A percentile compares a stretch with the other conserved stretches of the same genome.
These are phyloP conservation scores for Keqinozyma sinolaborantium DNA, from an alignment of 1,139 yeast species.

Conservation along the genomic window DNA sequence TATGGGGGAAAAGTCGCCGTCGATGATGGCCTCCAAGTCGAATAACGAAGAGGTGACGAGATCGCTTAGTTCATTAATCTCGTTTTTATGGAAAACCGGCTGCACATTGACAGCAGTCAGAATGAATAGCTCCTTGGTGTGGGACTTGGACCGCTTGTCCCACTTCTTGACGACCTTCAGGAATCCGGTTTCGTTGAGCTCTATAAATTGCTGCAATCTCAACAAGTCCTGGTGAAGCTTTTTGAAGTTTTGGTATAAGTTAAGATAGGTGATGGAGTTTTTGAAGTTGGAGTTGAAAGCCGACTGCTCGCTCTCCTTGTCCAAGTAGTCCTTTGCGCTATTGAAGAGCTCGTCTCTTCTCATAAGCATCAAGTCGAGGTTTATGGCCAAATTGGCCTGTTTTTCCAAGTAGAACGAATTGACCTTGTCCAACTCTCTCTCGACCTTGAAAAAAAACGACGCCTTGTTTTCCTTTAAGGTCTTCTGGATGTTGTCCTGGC, in stretches of 20 bases:
- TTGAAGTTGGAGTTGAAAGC: constrained; percentile 26
- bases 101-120: constrained; percentile 94
- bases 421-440: constrained; percentile 92
- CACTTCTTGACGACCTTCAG: constrained; percentile 93
- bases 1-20: constrained; percentile 52
- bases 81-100: constrained; percentile 91
- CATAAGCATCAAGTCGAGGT: constrained; percentile 70
- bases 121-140: constrained; percentile 86
- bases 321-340: constrained; percentile 29
- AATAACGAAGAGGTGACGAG: constrained; percentile 70
- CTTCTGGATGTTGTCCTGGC: constrained; percentile 44
- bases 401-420: constrained; percentile 85
- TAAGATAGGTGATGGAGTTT: constrained; percentile 42
- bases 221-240: constrained; percentile 86
- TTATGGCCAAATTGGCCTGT: constrained; percentile 78
- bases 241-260: constrained; percentile 81
- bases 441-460: constrained; percentile 86
- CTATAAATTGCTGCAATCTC: constrained; percentile 87
- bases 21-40: constrained; percentile 83
- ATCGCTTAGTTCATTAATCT: constrained; percentile 82
- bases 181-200: constrained; percentile 91
- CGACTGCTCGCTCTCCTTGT: constrained; percentile 19
- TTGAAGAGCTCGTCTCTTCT: constrained; percentile 61
- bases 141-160: constrained; percentile 95
- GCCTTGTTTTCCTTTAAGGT: constrained; percentile 88